Evolutionary conservation across 805 yeast genomes (phyloP).

Genomic region (Metschnikowia chrysomelidarum): DNA sequence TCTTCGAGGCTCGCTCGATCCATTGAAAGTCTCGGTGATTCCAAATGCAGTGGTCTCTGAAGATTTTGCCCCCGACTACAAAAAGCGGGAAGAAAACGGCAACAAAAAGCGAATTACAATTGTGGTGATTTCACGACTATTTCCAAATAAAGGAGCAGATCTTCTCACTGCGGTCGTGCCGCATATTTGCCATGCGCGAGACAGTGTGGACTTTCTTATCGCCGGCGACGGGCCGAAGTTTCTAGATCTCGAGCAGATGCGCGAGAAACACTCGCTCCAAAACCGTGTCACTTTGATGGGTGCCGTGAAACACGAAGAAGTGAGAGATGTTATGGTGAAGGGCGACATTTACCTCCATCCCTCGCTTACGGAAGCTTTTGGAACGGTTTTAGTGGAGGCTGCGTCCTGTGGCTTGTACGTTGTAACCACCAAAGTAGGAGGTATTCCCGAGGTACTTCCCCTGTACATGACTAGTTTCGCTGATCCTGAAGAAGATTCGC

Average conservation of each 20-base stretch:
- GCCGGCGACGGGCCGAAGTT: conserved; percentile 98
- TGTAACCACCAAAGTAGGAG: conserved; percentile 95
- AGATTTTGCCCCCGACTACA: conserved; percentile 63
- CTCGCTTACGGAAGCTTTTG: conserved; percentile 94
- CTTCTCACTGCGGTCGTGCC: conserved; percentile 83
- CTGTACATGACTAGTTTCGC: conserved; percentile 91
- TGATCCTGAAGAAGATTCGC: conserved; percentile 78
- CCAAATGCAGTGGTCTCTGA: conserved; percentile 92
- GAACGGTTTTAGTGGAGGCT: conserved; percentile 95
- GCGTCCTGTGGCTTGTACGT: conserved; percentile 93
- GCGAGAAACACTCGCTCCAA: conserved; percentile 81
- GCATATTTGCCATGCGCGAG: conserved; percentile 60
- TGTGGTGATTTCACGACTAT: conserved; percentile 86
- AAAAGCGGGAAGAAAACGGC: conserved; percentile 9
- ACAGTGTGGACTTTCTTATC: conserved; percentile 70
- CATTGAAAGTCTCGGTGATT: conserved; percentile 76
- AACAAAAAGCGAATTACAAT: conserved; percentile 75
- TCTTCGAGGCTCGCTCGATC: conserved; percentile 78
- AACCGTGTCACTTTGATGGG: conserved; percentile 86
- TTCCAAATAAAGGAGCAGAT: conserved; percentile 97
- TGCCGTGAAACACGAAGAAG: conserved; percentile 87
- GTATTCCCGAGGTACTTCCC: conserved; percentile 95
- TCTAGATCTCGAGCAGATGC: conserved; percentile 91
- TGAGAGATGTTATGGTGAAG: conserved; percentile 84
- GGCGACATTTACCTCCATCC: conserved; percentile 96